Base-by-base conservation (phyloP, 139 green algal species). In the Chlamydomonas schloesseri region DNA sequence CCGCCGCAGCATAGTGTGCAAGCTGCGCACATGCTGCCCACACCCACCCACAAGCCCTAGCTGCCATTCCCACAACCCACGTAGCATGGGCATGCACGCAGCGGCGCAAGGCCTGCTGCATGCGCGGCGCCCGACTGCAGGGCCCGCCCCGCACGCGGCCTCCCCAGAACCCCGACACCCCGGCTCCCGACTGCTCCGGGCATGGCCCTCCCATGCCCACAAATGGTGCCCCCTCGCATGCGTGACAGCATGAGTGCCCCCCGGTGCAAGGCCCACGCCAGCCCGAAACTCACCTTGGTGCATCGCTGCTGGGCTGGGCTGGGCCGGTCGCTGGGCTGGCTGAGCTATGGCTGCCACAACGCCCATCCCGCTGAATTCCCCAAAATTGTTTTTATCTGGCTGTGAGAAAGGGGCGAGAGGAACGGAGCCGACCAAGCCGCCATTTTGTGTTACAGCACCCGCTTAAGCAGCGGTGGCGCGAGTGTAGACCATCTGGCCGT, bases 401-500 rank as follows among this genome's bases (percentile, higher is more conserved):
- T 71, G 34, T 23, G 36, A 47, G 23, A 26, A 58, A 2, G 34
- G 47, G 8, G 10, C 33, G 34, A 57, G 34, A 71, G 75, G 47
- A 71, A 28, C 21, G 36, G 37, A 9, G 73, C 36, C 29, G 29
- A 62, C 57, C 36, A 23, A 84, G 78, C 78, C 78, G 78, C 78
- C 78, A 85, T 47, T 76, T 71, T 80, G 28, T 18, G 34, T 73
- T 58, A 75, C 42, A 65, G 71, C 18, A 93, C 55, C 47, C 18
- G 23, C 73, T 90, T 90, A 93, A 28, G 88, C 91, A 37, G 46
- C 71, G 62, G 94, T 98, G 0, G 96, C 96, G 20, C 97, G 91
- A 3, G 98, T 99, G 95, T 99, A 99, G 57, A 99, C 98, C 33
- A 92, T 47, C 94, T 99, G 97, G 28, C 83, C 93, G 55, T 87